These are phyloP conservation scores for Zygosaccharomyces bisporus DNA, from an alignment of 805 yeast species.

Conservation along the genomic window DNA sequence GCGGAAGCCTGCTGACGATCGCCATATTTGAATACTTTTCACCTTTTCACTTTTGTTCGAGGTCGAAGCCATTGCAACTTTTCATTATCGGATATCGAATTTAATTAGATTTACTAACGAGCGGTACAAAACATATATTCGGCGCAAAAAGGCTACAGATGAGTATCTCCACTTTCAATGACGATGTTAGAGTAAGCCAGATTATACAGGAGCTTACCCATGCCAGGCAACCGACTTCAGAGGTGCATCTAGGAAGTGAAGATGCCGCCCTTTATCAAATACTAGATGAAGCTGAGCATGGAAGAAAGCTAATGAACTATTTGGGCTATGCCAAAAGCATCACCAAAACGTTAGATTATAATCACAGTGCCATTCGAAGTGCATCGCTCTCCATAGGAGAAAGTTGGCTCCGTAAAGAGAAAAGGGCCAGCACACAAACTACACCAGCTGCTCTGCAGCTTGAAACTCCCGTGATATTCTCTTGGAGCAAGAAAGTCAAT, in stretches of 20 bases:
- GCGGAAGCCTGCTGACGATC: constrained; percentile 40
- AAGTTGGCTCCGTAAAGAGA: constrained; percentile 28
- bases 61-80: background rate
- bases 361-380: constrained; percentile 10
- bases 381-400: constrained; percentile 13
- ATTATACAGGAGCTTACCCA: constrained; percentile 8
- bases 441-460: constrained; percentile 17
- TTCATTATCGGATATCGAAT: constrained; percentile 1
- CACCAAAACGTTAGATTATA: constrained; percentile 2
- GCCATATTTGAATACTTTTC: constrained; percentile 1
- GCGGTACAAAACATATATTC: background rate
- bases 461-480: constrained; percentile 30
- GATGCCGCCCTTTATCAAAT: constrained; percentile 21
- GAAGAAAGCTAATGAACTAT: constrained; percentile 27
- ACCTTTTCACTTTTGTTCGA: background rate
- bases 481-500: constrained; percentile 28
- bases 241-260: background rate
- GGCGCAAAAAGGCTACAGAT: background rate
- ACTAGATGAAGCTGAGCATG: constrained; percentile 24
- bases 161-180: constrained; percentile 1
- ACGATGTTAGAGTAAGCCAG: background rate
- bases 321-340: constrained; percentile 13
- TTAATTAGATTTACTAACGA: background rate
- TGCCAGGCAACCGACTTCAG: background rate
- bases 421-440: constrained; percentile 11